Evolutionary conservation across 805 yeast species (phyloP).

Genomic region (Suhomyces pyralidae): DNA sequence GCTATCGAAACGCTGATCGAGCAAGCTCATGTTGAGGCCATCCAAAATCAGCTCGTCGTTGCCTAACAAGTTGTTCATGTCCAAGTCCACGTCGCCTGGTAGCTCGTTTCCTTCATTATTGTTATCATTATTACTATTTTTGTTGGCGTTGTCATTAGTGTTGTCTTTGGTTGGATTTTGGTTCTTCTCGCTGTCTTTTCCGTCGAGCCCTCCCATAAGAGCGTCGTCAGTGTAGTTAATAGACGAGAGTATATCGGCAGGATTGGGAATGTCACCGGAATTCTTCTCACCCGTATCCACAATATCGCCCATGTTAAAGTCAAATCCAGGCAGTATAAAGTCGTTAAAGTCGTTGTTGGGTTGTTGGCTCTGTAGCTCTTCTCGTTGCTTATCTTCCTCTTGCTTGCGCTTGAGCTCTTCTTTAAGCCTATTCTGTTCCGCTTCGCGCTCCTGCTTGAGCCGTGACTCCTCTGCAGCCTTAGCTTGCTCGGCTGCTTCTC

Average conservation of each 20-base stretch:
- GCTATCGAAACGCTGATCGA: conserved; percentile 31
- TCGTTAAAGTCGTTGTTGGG: conserved; percentile 12
- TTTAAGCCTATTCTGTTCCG: conserved; percentile 14
- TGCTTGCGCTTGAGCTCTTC: conserved; percentile 12
- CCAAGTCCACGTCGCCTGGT: conserved; percentile 16
- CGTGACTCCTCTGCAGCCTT: conserved; percentile 12
- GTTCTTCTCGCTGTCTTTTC: neutral
- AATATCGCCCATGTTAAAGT: conserved; percentile 24
- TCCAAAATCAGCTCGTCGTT: conserved; percentile 41
- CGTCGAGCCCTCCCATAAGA: conserved; percentile 1
- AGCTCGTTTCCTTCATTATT: conserved; percentile 1
- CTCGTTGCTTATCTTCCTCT: conserved; percentile 12
- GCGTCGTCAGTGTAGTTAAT: conserved; percentile 21
- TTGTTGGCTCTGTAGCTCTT: conserved; percentile 6
- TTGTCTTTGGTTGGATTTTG: neutral
- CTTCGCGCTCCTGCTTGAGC: conserved; percentile 16
- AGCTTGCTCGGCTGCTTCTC: conserved; percentile 10
- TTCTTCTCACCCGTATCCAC: conserved; percentile 8
- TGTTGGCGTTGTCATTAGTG: conserved; percentile 2
- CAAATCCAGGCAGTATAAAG: conserved; percentile 25
- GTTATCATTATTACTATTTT: conserved; percentile 3
- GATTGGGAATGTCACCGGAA: conserved; percentile 25
- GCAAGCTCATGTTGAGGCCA: conserved; percentile 40
- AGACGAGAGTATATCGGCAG: conserved; percentile 29
- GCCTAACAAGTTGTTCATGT: conserved; percentile 36